phyloP scores from a whole-genome alignment of 2,329 filamentous ascomycete species.

The Calonectria naviculata region DNA sequence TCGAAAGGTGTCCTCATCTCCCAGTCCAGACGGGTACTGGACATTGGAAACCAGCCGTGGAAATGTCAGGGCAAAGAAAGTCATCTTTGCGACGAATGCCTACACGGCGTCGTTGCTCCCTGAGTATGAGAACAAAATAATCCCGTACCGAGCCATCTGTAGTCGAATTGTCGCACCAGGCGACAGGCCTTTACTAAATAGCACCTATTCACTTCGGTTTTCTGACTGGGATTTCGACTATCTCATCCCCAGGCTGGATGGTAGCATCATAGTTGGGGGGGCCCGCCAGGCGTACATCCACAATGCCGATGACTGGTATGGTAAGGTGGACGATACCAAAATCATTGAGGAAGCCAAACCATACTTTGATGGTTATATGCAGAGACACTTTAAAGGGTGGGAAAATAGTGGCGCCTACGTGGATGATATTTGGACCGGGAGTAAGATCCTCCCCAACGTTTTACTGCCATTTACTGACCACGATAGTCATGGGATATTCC shows the following conservation, averaged over 20 bases:
- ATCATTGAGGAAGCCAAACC: not conserved
- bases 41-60: constrained; percentile 22
- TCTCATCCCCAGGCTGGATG: constrained; percentile 12
- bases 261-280: constrained; percentile 17
- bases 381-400: constrained; percentile 7
- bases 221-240: constrained; percentile 2
- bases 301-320: constrained; percentile 7
- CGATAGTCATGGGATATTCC: constrained; percentile 57
- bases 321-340: not conserved
- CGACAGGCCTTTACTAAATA: not conserved
- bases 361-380: constrained; percentile 14
- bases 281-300: not conserved
- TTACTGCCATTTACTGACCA: too few species aligned
- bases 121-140: constrained; percentile 30
- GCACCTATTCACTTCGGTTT: constrained; percentile 7
- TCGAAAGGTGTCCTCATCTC: constrained; percentile 23
- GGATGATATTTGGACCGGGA: constrained; percentile 55
- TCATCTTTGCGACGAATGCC: constrained; percentile 44
- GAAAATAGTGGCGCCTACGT: not conserved
- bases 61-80: constrained; percentile 24
- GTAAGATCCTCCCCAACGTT: constrained; percentile 23
- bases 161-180: constrained; percentile 31
- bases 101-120: constrained; percentile 39
- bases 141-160: constrained; percentile 20
- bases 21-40: constrained; percentile 25